These are phyloP conservation scores for Irpex rosettiformis DNA, from an alignment of 1,284 basidiomycete species.

Conservation along the genomic window DNA sequence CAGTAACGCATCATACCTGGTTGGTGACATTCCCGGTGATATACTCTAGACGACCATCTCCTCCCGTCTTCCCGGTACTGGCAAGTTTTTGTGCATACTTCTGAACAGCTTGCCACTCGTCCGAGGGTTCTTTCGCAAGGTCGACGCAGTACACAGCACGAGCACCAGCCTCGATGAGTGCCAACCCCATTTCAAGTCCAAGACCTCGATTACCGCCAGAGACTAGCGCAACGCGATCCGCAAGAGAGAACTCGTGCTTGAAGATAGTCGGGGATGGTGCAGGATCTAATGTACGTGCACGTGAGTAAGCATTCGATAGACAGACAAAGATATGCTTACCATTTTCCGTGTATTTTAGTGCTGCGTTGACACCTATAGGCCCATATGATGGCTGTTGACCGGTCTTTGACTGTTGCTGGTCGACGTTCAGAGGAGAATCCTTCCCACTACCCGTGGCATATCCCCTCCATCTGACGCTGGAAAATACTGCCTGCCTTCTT, in stretches of 20 bases:
- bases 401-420: conserved; percentile 36
- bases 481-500: neutral
- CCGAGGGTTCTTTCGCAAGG: conserved; percentile 58
- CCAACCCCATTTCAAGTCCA: conserved; percentile 80
- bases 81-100: conserved; percentile 48
- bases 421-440: conserved; percentile 14
- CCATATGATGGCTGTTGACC: conserved; percentile 44
- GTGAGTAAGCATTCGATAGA: neutral
- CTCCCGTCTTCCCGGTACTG: conserved; percentile 24
- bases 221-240: conserved; percentile 72
- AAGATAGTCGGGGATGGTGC: conserved; percentile 35
- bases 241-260: conserved; percentile 71
- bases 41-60: conserved; percentile 57
- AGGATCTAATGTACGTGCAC: conserved; percentile 4
- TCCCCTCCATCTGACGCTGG: neutral
- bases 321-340: conserved; percentile 5
- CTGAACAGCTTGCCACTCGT: conserved; percentile 60
- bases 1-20: conserved; percentile 35
- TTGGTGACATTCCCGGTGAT: conserved; percentile 61
- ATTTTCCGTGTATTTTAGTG: conserved; percentile 40
- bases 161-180: conserved; percentile 75
- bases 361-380: conserved; percentile 60
- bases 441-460: conserved; percentile 12
- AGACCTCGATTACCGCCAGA: conserved; percentile 80
- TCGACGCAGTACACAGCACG: conserved; percentile 77